These are phyloP conservation scores for Omphalotus guepiniiformis DNA, from an alignment of 768 basidiomycete genomes.

Conservation along the genomic window DNA sequence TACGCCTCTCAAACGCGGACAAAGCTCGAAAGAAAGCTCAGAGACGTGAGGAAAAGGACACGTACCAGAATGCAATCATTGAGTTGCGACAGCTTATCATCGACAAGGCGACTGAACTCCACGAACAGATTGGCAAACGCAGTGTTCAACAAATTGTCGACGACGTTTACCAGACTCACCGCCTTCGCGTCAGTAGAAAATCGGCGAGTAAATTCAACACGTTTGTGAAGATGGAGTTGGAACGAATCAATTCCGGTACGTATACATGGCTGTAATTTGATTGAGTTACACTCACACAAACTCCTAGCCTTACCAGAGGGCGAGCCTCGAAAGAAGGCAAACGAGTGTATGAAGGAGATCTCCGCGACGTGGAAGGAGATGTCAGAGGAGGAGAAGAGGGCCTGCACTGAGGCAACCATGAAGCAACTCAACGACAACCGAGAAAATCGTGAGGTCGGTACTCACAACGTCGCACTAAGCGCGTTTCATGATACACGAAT, in stretches of 20 bases:
- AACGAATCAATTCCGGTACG: constrained; percentile 2
- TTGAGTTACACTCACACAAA: not conserved
- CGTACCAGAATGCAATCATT: not conserved
- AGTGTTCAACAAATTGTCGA: not conserved
- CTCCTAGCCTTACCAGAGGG: not conserved
- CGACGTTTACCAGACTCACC: not conserved
- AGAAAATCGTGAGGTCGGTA: not conserved
- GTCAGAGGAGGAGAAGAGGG: not conserved
- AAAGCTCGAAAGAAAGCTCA: not conserved
- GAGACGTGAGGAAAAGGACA: not conserved
- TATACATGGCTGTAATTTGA: not conserved
- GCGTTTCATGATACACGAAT: not conserved
- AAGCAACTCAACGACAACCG: not conserved
- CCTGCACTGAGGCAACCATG: not conserved
- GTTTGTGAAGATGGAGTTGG: not conserved
- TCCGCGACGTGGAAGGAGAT: not conserved
- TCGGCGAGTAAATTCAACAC: not conserved
- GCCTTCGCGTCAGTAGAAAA: not conserved
- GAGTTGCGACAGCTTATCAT: not conserved
- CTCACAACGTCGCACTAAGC: not conserved
- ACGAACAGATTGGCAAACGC: not conserved
- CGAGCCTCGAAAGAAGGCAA: not conserved
- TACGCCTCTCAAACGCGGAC: not conserved
- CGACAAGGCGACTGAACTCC: not conserved
- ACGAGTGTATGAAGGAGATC: not conserved